Conservation (phyloP, 192 early-diverging fungal genomes). For the Coemansia javaensis region DNA sequence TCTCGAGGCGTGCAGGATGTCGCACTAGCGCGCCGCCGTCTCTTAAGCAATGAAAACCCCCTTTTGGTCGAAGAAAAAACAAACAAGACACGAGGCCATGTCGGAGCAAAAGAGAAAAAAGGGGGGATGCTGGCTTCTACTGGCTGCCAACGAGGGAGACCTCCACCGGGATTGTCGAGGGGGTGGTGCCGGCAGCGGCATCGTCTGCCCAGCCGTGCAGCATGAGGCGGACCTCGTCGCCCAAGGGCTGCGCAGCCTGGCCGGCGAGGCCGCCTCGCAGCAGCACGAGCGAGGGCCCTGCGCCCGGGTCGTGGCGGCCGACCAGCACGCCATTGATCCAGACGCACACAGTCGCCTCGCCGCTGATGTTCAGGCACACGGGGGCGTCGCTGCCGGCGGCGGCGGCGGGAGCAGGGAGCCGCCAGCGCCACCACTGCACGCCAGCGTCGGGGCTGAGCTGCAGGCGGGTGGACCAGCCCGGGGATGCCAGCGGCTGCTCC, state of each 20-base stretch:
- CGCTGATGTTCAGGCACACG: conserved; percentile 59
- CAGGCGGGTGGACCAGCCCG: conserved; percentile 27
- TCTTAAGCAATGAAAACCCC: too few species aligned
- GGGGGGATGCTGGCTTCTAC: not conserved
- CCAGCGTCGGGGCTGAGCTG: conserved; percentile 29
- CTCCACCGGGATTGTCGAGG: conserved; percentile 15
- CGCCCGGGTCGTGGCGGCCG: conserved; percentile 65
- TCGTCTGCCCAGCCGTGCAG: conserved; percentile 46
- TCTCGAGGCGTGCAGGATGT: too few species aligned
- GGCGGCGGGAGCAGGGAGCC: not conserved
- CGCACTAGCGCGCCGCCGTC: too few species aligned
- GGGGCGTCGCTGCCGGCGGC: conserved; percentile 54
- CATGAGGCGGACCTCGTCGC: conserved; percentile 28
- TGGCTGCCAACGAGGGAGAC: conserved; percentile 10
- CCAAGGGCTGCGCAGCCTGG: not conserved
- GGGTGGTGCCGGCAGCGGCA: conserved; percentile 2
- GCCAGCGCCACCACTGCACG: conserved; percentile 46
- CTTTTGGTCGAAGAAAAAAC: too few species aligned
- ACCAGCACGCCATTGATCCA: conserved; percentile 65
- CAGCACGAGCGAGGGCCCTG: conserved; percentile 5
- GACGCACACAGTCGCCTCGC: conserved; percentile 64
- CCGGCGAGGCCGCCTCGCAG: conserved; percentile 17
- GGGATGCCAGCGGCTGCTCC: conserved; percentile 21
- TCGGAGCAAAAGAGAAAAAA: too few species aligned
- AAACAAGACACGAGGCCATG: too few species aligned